phyloP scores from a whole-genome alignment of 805 yeast species.

The Yamadazyma philogaea region DNA sequence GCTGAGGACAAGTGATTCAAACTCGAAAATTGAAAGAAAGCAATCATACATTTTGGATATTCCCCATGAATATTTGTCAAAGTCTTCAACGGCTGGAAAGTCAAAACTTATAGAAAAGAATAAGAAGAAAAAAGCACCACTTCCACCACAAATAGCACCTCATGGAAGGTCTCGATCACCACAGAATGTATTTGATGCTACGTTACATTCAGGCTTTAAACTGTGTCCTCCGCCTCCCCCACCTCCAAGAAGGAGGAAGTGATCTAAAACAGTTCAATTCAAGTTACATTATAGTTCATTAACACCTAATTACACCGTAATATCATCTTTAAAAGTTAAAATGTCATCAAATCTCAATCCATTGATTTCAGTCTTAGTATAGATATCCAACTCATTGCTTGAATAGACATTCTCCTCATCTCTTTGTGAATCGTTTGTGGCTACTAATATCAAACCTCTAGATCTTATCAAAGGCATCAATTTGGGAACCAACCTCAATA shows the following conservation, averaged over 20 bases:
- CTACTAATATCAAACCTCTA: slow-evolving; percentile 81
- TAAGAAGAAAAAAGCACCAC: slow-evolving; percentile 34
- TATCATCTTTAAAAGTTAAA: slow-evolving; percentile 62
- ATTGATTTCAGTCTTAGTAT: slow-evolving; percentile 51
- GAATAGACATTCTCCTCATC: slow-evolving; percentile 21
- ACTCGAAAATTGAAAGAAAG: slow-evolving; percentile 6
- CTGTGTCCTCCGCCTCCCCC: slow-evolving; percentile 27
- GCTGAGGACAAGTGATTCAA: slow-evolving; percentile 3
- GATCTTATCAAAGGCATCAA: slow-evolving; percentile 71
- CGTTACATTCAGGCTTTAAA: background rate
- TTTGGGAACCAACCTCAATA: slow-evolving; percentile 71
- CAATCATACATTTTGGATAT: slow-evolving; percentile 26
- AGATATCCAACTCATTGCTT: slow-evolving; percentile 30
- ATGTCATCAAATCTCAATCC: slow-evolving; percentile 65
- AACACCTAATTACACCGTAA: slow-evolving; percentile 22
- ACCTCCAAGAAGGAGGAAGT: slow-evolving; percentile 28
- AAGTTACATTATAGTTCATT: background rate
- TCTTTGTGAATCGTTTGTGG: slow-evolving; percentile 43
- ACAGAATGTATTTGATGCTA: background rate
- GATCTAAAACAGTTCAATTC: background rate
- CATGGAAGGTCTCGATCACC: slow-evolving; percentile 10
- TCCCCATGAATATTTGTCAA: slow-evolving; percentile 28
- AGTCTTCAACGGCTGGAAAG: slow-evolving; percentile 7
- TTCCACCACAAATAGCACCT: slow-evolving; percentile 30
- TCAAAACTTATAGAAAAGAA: slow-evolving; percentile 22